Evolutionary conservation across 345 rosid species (phyloP).

Genomic region (Lagerstroemia speciosa): DNA sequence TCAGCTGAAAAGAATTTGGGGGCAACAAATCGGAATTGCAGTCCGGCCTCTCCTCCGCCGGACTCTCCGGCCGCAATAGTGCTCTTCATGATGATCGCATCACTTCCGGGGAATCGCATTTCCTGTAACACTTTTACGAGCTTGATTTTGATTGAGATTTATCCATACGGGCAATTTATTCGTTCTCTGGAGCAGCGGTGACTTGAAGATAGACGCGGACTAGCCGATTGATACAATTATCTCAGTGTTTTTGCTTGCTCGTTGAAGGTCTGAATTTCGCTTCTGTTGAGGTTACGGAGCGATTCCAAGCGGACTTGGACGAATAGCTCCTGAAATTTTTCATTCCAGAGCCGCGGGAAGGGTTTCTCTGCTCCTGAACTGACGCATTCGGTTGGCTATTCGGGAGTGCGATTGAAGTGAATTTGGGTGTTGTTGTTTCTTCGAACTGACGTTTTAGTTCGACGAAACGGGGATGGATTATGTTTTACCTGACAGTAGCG

Average conservation of each 20-base stretch:
- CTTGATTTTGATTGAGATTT: not conserved
- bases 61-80: slow-evolving; percentile 1
- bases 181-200: not conserved
- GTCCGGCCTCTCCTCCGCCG: slow-evolving; percentile 28
- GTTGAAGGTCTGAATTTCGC: not conserved
- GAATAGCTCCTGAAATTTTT: not conserved
- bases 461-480: slow-evolving; percentile 25
- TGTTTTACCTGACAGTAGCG: slow-evolving; percentile 31
- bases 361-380: not conserved
- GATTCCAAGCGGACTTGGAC: not conserved
- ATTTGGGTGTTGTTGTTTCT: not conserved
- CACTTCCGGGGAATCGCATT: not conserved
- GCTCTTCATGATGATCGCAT: slow-evolving; percentile 5
- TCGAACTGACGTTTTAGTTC: slow-evolving; percentile 2
- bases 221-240: not conserved
- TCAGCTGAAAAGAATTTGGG: slow-evolving; percentile 14
- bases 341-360: not conserved
- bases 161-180: not conserved
- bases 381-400: not conserved
- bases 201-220: not conserved
- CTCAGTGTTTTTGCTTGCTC: not conserved
- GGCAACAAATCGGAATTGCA: slow-evolving; percentile 13
- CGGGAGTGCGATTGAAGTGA: slow-evolving; percentile 1
- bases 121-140: slow-evolving; percentile 3
- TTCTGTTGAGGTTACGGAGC: not conserved